Evolutionary conservation across 1,284 basidiomycete genomes (phyloP).

Genomic region (Cystobasidium slooffiae): DNA sequence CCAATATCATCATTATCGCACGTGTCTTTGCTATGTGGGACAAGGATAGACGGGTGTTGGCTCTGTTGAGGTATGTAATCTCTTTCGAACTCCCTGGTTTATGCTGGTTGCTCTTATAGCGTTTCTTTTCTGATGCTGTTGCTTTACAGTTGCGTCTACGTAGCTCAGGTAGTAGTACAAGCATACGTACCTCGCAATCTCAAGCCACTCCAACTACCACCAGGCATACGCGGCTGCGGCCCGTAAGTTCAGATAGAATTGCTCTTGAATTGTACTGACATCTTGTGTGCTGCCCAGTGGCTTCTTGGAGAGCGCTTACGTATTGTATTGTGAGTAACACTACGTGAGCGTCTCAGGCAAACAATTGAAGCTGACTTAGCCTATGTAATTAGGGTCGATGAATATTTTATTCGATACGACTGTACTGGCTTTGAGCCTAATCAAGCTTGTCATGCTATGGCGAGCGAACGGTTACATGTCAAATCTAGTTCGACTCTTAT

Average conservation of each 20-base stretch:
- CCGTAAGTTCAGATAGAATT: neutral
- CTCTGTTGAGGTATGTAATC: neutral
- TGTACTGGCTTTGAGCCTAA: conserved; percentile 9
- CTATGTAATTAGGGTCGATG: neutral
- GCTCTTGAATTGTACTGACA: neutral
- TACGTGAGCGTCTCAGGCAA: neutral
- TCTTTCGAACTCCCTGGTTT: neutral
- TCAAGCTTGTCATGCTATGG: conserved; percentile 1
- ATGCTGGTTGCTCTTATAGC: neutral
- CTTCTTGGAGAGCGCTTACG: neutral
- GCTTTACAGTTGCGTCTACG: neutral
- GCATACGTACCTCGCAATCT: conserved; percentile 3
- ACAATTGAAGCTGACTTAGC: neutral
- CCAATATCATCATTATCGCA: conserved; percentile 1
- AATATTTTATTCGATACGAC: neutral
- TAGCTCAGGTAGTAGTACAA: conserved; percentile 3
- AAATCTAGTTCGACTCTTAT: neutral
- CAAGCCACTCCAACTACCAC: neutral
- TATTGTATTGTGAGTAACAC: conserved; percentile 4
- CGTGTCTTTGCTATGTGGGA: conserved; percentile 8
- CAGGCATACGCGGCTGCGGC: neutral
- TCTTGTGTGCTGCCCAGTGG: neutral
- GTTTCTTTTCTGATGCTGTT: neutral
- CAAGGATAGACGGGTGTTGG: conserved; percentile 5
- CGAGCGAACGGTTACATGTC: neutral